Evolutionary conservation across 1,139 yeast genomes (phyloP).

Genomic region (Candida dubliniensis): DNA sequence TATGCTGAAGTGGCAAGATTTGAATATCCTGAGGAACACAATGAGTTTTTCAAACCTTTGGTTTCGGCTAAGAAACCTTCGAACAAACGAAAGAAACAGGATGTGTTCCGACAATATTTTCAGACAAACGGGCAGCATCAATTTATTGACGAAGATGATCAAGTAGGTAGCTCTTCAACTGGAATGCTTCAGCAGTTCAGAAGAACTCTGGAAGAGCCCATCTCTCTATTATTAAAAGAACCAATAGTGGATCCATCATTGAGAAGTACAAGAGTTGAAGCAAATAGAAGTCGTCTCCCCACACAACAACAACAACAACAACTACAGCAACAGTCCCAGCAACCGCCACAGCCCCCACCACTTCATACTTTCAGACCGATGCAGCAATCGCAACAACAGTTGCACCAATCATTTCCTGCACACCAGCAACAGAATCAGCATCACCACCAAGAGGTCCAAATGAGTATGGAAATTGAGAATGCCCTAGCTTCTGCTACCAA

Average conservation of each 20-base stretch:
- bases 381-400: background rate
- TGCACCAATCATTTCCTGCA: background rate
- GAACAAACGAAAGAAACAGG: slow-evolving; percentile 6
- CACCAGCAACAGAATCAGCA: background rate
- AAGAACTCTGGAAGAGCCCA: no score
- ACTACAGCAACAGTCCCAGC: background rate
- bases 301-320: slow-evolving; percentile 2
- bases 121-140: no score
- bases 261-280: no score
- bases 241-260: no score
- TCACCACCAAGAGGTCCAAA: slow-evolving; percentile 2
- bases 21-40: slow-evolving; percentile 28
- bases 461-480: slow-evolving; percentile 27
- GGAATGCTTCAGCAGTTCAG: no score
- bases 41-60: slow-evolving; percentile 31
- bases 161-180: no score
- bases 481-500: slow-evolving; percentile 35
- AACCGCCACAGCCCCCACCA: background rate
- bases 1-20: slow-evolving; percentile 36
- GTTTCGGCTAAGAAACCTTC: slow-evolving; percentile 20
- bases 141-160: no score
- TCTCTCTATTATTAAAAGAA: no score
- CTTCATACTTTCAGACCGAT: no score
- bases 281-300: no score
- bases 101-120: background rate